A percentile compares a stretch with the other conserved stretches of the same genome.
These are phyloP conservation scores for Nakazawaea holstii DNA, from an alignment of 805 yeast species.

Conservation along the genomic window DNA sequence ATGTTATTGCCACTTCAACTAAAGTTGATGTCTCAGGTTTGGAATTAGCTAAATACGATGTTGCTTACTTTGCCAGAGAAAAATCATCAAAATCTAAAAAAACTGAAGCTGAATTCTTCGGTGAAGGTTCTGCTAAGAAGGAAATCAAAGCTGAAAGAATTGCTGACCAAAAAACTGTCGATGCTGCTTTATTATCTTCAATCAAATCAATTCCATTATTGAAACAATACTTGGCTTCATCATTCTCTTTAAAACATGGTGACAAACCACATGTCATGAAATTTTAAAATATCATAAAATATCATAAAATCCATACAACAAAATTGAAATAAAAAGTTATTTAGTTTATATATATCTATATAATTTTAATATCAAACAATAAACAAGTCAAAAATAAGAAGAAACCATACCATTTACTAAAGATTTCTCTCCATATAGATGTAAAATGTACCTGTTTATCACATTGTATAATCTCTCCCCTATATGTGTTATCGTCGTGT, in stretches of 20 bases:
- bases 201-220: slow-evolving; percentile 96
- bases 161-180: slow-evolving; percentile 94
- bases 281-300: slow-evolving; percentile 51
- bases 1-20: slow-evolving; percentile 98
- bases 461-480: no score
- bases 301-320: background rate
- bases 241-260: slow-evolving; percentile 96
- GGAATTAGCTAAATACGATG: slow-evolving; percentile 87
- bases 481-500: no score
- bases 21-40: slow-evolving; percentile 73
- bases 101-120: slow-evolving; percentile 90
- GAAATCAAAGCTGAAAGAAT: slow-evolving; percentile 90
- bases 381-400: background rate
- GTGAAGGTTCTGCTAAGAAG: slow-evolving; percentile 70
- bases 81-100: slow-evolving; percentile 75
- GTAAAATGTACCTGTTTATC: no score
- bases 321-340: background rate
- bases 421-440: no score
- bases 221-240: slow-evolving; percentile 91
- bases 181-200: slow-evolving; percentile 85
- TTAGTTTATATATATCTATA: background rate
- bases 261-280: slow-evolving; percentile 98
- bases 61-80: slow-evolving; percentile 95
- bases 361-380: background rate
- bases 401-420: background rate